phyloP scores from a whole-genome alignment of 306 rosid genomes.

The Cotoneaster glaucophyllus region DNA sequence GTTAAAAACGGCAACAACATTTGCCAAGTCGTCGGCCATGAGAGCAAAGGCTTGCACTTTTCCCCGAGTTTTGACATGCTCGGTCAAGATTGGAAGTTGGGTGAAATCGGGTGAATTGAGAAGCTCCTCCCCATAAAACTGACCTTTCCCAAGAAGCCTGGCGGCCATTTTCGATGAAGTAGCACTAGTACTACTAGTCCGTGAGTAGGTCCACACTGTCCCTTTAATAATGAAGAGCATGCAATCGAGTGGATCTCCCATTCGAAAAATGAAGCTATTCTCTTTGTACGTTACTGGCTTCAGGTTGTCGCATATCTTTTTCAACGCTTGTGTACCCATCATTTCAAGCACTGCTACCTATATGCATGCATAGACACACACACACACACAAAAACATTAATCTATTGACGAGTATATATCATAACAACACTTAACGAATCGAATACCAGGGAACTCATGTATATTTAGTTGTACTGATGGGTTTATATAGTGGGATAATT shows the following conservation, averaged over 20 bases:
- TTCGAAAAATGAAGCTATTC: background rate
- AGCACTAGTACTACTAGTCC: background rate
- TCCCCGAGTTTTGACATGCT: slow-evolving; percentile 27
- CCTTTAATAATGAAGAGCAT: slow-evolving; percentile 2
- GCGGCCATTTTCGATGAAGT: background rate
- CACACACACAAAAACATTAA: background rate
- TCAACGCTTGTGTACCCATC: background rate
- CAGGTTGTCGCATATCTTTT: background rate
- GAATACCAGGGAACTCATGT: too few species aligned
- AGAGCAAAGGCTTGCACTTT: slow-evolving; percentile 33
- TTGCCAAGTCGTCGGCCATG: background rate
- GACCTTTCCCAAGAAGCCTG: background rate
- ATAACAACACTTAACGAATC: background rate
- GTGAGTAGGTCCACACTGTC: background rate
- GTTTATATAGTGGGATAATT: too few species aligned
- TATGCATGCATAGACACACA: background rate
- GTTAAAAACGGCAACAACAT: background rate
- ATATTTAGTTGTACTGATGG: too few species aligned
- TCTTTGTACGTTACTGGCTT: background rate
- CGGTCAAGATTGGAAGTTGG: slow-evolving; percentile 34
- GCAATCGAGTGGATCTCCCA: slow-evolving; percentile 7
- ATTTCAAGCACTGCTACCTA: background rate
- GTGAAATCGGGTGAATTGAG: slow-evolving; percentile 23
- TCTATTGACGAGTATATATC: background rate
- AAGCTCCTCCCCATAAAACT: slow-evolving; percentile 7